Conservation (phyloP, 2,329 filamentous ascomycete species). For the Penicillium brevicompactum region DNA sequence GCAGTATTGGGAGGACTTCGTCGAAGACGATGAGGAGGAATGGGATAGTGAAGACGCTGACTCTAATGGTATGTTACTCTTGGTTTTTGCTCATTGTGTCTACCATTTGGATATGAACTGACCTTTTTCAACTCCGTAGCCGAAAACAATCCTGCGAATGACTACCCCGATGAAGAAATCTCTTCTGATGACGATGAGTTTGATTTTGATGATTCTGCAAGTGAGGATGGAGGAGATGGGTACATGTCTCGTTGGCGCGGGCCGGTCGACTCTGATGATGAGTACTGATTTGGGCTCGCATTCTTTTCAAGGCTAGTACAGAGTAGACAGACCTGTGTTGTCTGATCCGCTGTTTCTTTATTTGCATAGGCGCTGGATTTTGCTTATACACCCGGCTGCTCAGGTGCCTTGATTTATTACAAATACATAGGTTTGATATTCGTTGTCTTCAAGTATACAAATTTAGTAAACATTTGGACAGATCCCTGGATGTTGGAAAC, state of each 20-base stretch:
- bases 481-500: no score
- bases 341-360: background rate
- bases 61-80: conserved; percentile 54
- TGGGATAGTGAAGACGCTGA: conserved; percentile 65
- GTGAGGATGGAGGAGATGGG: conserved; percentile 31
- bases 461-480: no score
- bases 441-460: no score
- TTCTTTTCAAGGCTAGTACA: background rate
- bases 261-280: conserved; percentile 34
- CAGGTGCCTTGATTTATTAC: no score
- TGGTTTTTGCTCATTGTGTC: background rate
- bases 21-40: conserved; percentile 56
- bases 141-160: conserved; percentile 53
- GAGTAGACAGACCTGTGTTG: background rate
- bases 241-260: conserved; percentile 21
- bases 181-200: conserved; percentile 51
- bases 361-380: no score
- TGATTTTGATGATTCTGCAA: conserved; percentile 41
- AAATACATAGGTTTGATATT: no score
- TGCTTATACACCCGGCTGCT: no score
- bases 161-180: conserved; percentile 54
- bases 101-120: background rate
- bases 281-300: conserved; percentile 12
- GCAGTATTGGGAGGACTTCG: conserved; percentile 60
- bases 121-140: conserved; percentile 32